These are phyloP conservation scores for Lactifluus echinatus DNA, from an alignment of 768 basidiomycete species.

Conservation along the genomic window DNA sequence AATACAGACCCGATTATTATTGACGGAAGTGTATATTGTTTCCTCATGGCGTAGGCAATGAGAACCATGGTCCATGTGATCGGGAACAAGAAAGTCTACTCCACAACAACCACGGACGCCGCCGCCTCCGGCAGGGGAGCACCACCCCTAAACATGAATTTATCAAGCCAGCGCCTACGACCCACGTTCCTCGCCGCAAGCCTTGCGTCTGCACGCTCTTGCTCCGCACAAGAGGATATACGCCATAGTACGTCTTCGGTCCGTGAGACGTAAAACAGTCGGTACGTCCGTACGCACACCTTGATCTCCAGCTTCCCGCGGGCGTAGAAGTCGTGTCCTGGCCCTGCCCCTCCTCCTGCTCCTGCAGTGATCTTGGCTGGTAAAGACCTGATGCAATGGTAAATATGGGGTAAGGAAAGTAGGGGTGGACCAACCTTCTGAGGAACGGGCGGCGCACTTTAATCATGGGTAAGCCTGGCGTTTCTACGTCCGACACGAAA, in stretches of 20 bases:
- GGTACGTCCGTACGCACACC: constrained; percentile 76
- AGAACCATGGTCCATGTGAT: neutral
- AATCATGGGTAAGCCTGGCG: constrained; percentile 41
- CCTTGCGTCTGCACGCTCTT: constrained; percentile 23
- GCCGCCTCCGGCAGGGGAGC: neutral
- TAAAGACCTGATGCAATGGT: constrained; percentile 34
- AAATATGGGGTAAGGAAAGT: constrained; percentile 22
- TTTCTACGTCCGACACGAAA: constrained; percentile 54
- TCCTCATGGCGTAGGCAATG: neutral
- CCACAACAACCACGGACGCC: neutral
- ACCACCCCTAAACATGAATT: neutral
- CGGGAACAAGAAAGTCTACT: neutral
- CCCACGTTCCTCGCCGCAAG: neutral
- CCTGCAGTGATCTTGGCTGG: constrained; percentile 23
- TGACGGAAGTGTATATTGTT: neutral
- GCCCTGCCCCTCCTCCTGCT: neutral
- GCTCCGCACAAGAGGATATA: constrained; percentile 34
- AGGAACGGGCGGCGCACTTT: constrained; percentile 55
- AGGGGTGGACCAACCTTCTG: constrained; percentile 40
- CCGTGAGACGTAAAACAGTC: constrained; percentile 66
- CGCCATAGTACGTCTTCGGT: constrained; percentile 60
- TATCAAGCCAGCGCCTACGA: constrained; percentile 1
- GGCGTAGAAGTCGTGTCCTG: constrained; percentile 17
- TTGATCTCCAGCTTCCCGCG: constrained; percentile 67
- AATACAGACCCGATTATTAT: neutral